Conservation (phyloP, 1,284 basidiomycete species). For the Malassezia nana region DNA sequence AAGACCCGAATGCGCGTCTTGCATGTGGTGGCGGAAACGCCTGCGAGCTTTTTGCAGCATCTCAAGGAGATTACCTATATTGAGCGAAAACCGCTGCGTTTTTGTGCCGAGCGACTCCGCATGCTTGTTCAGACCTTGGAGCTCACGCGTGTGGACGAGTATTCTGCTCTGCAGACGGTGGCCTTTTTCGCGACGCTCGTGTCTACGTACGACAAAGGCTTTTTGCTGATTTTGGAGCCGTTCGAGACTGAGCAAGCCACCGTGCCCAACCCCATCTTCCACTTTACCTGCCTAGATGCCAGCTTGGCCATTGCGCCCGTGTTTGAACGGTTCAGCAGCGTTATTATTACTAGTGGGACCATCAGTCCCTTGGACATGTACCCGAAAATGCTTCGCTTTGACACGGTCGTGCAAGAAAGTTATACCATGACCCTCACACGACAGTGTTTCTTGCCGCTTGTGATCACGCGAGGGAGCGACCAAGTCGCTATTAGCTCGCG, state of each 20-base stretch:
- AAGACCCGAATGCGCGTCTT: conserved; percentile 99
- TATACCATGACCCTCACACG: conserved; percentile 97
- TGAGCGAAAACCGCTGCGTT: conserved; percentile 85
- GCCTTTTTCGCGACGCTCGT: conserved; percentile 93
- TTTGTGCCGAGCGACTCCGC: conserved; percentile 89
- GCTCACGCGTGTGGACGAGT: conserved; percentile 80
- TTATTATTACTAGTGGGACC: conserved; percentile 96
- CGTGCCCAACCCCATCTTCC: conserved; percentile 96
- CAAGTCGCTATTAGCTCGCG: conserved; percentile 98
- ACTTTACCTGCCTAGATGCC: conserved; percentile 94
- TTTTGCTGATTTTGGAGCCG: conserved; percentile 91
- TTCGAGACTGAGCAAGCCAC: conserved; percentile 98
- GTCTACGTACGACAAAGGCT: conserved; percentile 96
- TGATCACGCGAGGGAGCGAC: conserved; percentile 94
- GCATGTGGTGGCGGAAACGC: conserved; percentile 98
- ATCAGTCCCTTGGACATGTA: conserved; percentile 99
- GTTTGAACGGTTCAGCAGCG: conserved; percentile 94
- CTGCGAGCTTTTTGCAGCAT: conserved; percentile 94
- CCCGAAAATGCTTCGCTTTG: conserved; percentile 98
- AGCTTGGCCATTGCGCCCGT: conserved; percentile 95
- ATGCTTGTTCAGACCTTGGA: conserved; percentile 89
- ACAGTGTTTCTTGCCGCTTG: conserved; percentile 93
- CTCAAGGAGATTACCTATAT: conserved; percentile 99
- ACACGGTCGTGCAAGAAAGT: conserved; percentile 89
- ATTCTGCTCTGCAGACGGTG: conserved; percentile 82